These are phyloP conservation scores for Quambalaria eucalypti DNA, from an alignment of 1,284 basidiomycete genomes.

Conservation along the genomic window DNA sequence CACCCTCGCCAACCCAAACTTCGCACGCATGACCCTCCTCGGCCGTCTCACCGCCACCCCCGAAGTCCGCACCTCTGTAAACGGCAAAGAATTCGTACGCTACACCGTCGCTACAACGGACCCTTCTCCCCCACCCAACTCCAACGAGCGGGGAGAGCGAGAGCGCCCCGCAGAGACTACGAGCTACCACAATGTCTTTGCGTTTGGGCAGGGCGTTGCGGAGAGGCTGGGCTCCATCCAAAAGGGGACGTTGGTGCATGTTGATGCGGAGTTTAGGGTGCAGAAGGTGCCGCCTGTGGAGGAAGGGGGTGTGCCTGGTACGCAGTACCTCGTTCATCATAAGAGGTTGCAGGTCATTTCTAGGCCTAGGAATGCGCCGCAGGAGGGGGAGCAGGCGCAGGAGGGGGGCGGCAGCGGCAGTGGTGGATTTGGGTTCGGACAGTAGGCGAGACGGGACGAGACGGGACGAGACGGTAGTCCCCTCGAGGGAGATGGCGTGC, in stretches of 20 bases:
- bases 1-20: no score
- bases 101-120: conserved; percentile 44
- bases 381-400: no score
- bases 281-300: conserved; percentile 20
- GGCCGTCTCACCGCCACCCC: conserved; percentile 41
- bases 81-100: conserved; percentile 42
- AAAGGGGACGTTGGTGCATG: conserved; percentile 38
- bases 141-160: no score
- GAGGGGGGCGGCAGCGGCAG: no score
- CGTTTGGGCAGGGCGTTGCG: conserved; percentile 32
- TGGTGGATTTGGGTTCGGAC: no score
- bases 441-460: no score
- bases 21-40: conserved; percentile 41
- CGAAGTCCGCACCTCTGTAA: conserved; percentile 34
- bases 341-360: conserved; percentile 22
- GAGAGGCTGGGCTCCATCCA: conserved; percentile 29
- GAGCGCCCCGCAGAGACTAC: conserved; percentile 22
- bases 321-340: conserved; percentile 28
- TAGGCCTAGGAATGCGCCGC: conserved; percentile 24
- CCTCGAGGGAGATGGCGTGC: no score
- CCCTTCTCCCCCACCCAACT: conserved; percentile 31
- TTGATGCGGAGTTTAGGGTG: conserved; percentile 41
- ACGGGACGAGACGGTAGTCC: no score
- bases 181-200: conserved; percentile 35
- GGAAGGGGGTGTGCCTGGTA: conserved; percentile 16